phyloP scores from a whole-genome alignment of 768 basidiomycete species.

The Lactarius deliciosus region DNA sequence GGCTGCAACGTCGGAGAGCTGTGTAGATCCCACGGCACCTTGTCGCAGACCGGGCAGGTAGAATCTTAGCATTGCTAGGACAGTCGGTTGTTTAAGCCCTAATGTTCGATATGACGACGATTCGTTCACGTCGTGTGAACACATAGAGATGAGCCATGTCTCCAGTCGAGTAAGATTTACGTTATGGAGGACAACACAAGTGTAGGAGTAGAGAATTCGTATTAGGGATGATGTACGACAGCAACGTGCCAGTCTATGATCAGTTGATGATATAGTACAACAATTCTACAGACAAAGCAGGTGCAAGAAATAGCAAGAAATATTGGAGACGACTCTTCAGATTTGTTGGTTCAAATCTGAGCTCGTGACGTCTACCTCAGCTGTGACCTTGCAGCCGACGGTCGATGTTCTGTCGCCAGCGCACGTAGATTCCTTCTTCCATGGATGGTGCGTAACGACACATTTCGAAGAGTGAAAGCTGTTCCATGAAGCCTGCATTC shows the following conservation, averaged over 20 bases:
- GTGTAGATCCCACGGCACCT: neutral
- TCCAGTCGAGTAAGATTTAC: neutral
- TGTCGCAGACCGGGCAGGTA: neutral
- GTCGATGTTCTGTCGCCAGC: slow-evolving; percentile 27
- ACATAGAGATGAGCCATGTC: neutral
- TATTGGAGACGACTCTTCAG: no score
- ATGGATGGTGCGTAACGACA: slow-evolving; percentile 26
- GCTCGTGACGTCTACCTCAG: neutral
- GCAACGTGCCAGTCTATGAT: neutral
- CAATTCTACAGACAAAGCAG: neutral
- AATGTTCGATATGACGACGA: neutral
- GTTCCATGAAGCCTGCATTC: slow-evolving; percentile 25
- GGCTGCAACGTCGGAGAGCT: neutral
- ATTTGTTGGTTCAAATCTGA: neutral
- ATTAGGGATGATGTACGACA: neutral
- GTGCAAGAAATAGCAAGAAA: neutral
- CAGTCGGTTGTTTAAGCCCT: neutral
- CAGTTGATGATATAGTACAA: neutral
- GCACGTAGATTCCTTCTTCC: slow-evolving; percentile 30
- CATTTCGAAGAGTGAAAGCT: slow-evolving; percentile 30
- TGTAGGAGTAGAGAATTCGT: neutral
- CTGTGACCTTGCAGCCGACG: slow-evolving; percentile 5
- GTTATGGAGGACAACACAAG: neutral
- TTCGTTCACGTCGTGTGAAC: neutral
- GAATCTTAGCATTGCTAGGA: neutral